Conservation (phyloP, 148 eudicot species). For the Bassia scoparia region DNA sequence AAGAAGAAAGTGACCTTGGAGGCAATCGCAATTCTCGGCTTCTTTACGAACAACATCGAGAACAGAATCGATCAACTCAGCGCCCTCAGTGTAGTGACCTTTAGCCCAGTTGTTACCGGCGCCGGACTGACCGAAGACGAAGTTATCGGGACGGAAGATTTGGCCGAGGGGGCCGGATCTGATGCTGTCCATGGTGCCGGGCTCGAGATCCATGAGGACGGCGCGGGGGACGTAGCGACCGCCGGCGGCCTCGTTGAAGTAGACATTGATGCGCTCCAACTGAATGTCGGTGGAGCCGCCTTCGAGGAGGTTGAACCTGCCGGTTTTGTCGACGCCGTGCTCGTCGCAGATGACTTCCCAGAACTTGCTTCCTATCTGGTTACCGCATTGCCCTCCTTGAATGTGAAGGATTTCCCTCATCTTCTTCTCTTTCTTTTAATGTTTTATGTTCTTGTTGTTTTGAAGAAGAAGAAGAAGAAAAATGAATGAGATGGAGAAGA, state of each 20-base stretch:
- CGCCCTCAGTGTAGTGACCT: slow-evolving; percentile 80
- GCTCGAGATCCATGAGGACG: slow-evolving; percentile 78
- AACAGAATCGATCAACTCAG: slow-evolving; percentile 76
- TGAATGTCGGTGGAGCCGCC: slow-evolving; percentile 36
- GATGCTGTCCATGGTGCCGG: slow-evolving; percentile 84
- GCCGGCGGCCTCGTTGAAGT: slow-evolving; percentile 64
- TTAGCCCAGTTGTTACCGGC: slow-evolving; percentile 85
- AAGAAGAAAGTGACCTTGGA: slow-evolving; percentile 52
- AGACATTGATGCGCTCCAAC: slow-evolving; percentile 65
- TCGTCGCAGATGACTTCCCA: slow-evolving; percentile 83
- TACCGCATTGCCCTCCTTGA: slow-evolving; percentile 77
- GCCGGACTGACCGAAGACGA: slow-evolving; percentile 73
- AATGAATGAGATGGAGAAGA: background rate
- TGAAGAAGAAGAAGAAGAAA: background rate
- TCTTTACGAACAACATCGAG: slow-evolving; percentile 85
- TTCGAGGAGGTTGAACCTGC: slow-evolving; percentile 23
- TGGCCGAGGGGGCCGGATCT: slow-evolving; percentile 62
- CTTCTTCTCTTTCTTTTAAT: background rate
- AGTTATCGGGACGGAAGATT: slow-evolving; percentile 71
- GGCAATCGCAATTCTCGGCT: slow-evolving; percentile 77
- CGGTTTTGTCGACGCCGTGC: slow-evolving; percentile 55
- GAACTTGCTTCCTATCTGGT: slow-evolving; percentile 74
- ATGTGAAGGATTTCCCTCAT: slow-evolving; percentile 53
- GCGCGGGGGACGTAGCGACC: slow-evolving; percentile 67
- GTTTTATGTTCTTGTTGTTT: background rate